phyloP scores from a whole-genome alignment of 176 grass and related monocot species.

The Aegilops bicornis region DNA sequence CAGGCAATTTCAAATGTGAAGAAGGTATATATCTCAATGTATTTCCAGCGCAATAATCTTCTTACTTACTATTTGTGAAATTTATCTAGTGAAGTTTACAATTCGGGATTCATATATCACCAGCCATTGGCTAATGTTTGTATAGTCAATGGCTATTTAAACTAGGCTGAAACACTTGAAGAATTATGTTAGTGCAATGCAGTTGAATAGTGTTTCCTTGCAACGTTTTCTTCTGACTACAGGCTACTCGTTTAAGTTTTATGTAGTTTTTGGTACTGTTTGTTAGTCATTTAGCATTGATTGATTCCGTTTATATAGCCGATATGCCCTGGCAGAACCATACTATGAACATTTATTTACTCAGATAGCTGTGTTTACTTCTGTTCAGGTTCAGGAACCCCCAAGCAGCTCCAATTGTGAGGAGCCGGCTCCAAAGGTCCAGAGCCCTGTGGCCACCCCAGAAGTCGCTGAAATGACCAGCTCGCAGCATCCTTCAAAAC shows the following conservation, averaged over 20 bases:
- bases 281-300: not conserved
- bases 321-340: not conserved
- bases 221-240: not conserved
- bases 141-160: constrained; percentile 1
- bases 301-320: not conserved
- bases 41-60: not conserved
- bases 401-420: constrained; percentile 6
- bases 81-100: not conserved
- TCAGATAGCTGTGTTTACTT: not conserved
- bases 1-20: constrained; percentile 37
- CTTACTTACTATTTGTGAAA: not conserved
- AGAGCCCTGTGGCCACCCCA: not conserved
- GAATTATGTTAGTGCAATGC: not conserved
- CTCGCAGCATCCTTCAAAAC: constrained; percentile 9
- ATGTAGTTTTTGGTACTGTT: not conserved
- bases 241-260: constrained; percentile 13
- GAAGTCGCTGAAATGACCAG: constrained; percentile 7
- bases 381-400: constrained; percentile 27
- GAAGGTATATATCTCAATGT: constrained; percentile 45
- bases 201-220: constrained; percentile 1
- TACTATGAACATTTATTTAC: constrained; percentile 1
- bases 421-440: not conserved
- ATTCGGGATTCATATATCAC: not conserved
- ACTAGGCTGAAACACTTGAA: constrained; percentile 8
- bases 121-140: constrained; percentile 15